These are phyloP conservation scores for Huntiella decipiens DNA, from an alignment of 2,329 filamentous ascomycete species.

Conservation along the genomic window DNA sequence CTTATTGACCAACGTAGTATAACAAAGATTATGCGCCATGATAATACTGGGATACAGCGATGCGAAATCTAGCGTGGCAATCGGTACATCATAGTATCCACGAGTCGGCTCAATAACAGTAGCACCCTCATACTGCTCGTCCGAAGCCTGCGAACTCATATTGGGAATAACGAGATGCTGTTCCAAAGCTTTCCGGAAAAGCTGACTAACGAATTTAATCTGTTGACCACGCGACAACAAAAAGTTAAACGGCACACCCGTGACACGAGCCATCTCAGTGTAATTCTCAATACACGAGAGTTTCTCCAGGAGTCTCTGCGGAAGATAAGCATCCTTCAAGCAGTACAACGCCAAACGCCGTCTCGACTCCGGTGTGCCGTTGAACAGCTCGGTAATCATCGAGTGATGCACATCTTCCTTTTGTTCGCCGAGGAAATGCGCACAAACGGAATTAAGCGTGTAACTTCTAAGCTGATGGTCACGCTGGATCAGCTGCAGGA, in stretches of 20 bases:
- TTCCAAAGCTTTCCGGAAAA: conserved; percentile 86
- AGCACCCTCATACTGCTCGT: conserved; percentile 92
- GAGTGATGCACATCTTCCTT: conserved; percentile 98
- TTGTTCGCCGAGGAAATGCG: conserved; percentile 88
- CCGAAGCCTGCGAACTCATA: conserved; percentile 45
- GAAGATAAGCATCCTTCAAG: conserved; percentile 90
- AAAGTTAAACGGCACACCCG: conserved; percentile 92
- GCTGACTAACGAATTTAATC: conserved; percentile 90
- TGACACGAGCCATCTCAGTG: conserved; percentile 98
- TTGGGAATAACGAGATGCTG: conserved; percentile 92
- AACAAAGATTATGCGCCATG: conserved; percentile 95
- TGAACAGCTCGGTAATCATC: conserved; percentile 97
- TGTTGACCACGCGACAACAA: conserved; percentile 84
- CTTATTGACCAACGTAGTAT: conserved; percentile 69
- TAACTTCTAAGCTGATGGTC: conserved; percentile 94
- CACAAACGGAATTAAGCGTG: conserved; percentile 87
- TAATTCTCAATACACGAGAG: conserved; percentile 97
- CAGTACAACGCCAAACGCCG: conserved; percentile 88
- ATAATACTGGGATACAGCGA: conserved; percentile 98
- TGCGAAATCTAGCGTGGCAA: conserved; percentile 95
- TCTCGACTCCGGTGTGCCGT: conserved; percentile 83
- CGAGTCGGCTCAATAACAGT: conserved; percentile 92
- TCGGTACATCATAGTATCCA: conserved; percentile 85
- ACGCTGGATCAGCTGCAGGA: conserved; percentile 85
- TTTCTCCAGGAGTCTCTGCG: conserved; percentile 89